These are phyloP conservation scores for Limnanthes douglasii DNA, from an alignment of 345 rosid species.

Conservation along the genomic window DNA sequence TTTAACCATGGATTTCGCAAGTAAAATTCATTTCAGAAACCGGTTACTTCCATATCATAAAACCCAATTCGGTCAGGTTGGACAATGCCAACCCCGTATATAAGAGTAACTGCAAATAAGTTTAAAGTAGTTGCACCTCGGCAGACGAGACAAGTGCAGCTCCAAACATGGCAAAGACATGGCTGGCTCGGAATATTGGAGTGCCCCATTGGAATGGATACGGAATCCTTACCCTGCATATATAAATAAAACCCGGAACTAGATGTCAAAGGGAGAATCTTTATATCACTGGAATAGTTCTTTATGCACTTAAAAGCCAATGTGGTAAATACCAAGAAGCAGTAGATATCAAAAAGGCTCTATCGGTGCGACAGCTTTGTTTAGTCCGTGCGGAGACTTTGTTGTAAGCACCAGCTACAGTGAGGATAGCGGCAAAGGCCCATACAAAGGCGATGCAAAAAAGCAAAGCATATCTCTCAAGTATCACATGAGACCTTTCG, in stretches of 20 bases:
- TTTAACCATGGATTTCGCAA: too few relatives aligned
- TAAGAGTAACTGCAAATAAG: background rate
- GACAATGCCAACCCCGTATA: too few relatives aligned
- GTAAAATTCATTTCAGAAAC: too few relatives aligned
- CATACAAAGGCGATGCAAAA: slow-evolving; percentile 65
- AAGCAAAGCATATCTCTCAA: slow-evolving; percentile 85
- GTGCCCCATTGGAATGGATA: slow-evolving; percentile 98
- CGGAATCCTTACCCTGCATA: slow-evolving; percentile 66
- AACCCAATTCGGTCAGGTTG: too few relatives aligned
- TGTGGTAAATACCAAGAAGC: slow-evolving; percentile 55
- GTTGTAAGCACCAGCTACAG: slow-evolving; percentile 90
- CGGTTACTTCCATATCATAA: too few relatives aligned
- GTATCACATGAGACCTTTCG: slow-evolving; percentile 12
- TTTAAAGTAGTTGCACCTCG: slow-evolving; percentile 36
- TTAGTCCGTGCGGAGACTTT: slow-evolving; percentile 40
- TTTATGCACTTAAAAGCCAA: background rate
- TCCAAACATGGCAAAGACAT: slow-evolving; percentile 93
- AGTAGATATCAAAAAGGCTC: slow-evolving; percentile 51
- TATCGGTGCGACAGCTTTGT: slow-evolving; percentile 70
- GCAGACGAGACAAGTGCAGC: slow-evolving; percentile 85
- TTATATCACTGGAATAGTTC: background rate
- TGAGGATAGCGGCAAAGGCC: slow-evolving; percentile 91
- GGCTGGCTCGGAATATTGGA: slow-evolving; percentile 88
- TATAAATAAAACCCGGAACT: slow-evolving; percentile 6
- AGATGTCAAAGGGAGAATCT: background rate